phyloP scores from a whole-genome alignment of 768 basidiomycete species.

The Punctularia strigosozonata region DNA sequence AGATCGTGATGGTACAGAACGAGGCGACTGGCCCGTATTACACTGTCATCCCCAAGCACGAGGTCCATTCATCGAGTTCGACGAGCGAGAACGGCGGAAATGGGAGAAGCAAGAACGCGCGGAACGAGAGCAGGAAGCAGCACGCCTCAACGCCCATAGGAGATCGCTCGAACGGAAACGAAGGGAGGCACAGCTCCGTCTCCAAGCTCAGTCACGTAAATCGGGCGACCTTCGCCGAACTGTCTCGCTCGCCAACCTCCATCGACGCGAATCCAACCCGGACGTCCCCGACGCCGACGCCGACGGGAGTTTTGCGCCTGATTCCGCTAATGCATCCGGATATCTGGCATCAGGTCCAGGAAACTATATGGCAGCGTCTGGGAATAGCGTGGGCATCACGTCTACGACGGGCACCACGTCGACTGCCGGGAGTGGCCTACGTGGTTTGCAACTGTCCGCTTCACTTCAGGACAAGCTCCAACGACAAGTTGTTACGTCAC shows the following conservation, averaged over 20 bases:
- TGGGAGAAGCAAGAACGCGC: conserved; percentile 39
- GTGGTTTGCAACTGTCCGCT: conserved; percentile 38
- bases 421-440: conserved; percentile 32
- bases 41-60: conserved; percentile 65
- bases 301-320: conserved; percentile 24
- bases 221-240: conserved; percentile 57
- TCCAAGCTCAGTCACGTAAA: conserved; percentile 26
- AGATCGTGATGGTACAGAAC: conserved; percentile 38
- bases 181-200: conserved; percentile 18
- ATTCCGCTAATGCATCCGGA: conserved; percentile 59
- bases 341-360: conserved; percentile 46
- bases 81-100: conserved; percentile 58
- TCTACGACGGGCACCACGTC: conserved; percentile 86
- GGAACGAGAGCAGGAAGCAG: conserved; percentile 25
- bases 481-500: conserved; percentile 58
- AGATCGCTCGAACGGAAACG: conserved; percentile 20
- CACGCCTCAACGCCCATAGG: conserved; percentile 27
- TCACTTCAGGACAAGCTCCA: conserved; percentile 44
- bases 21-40: conserved; percentile 72
- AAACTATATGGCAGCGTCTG: conserved; percentile 81
- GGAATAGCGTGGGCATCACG: conserved; percentile 88
- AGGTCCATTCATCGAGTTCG: conserved; percentile 66
- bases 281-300: conserved; percentile 26
- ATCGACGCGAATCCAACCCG: conserved; percentile 34
- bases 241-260: conserved; percentile 68